A percentile compares a stretch with the other conserved stretches of the same genome.
phyloP scores from a whole-genome alignment of 1,284 basidiomycete species.

The Melampsora americana region DNA sequence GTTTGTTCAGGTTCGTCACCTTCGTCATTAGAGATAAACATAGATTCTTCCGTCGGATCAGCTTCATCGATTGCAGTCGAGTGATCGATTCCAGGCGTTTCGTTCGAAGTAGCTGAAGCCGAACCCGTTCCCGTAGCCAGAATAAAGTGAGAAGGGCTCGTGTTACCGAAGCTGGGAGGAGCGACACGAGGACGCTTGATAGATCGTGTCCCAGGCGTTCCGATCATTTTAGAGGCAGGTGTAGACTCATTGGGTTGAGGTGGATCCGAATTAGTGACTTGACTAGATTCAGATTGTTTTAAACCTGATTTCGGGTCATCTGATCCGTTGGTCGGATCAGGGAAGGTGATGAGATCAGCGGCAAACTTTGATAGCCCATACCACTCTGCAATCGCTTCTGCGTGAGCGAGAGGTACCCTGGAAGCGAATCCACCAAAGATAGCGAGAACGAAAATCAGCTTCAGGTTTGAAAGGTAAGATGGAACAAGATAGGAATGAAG shows the following conservation, averaged over 20 bases:
- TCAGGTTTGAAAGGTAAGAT: background rate
- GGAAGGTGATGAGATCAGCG: slow-evolving; percentile 11
- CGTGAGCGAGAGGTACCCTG: slow-evolving; percentile 32
- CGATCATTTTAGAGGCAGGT: background rate
- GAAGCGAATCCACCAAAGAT: background rate
- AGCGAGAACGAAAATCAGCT: background rate
- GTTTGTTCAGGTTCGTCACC: background rate
- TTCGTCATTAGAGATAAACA: background rate
- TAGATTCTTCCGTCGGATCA: background rate
- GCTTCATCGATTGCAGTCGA: background rate
- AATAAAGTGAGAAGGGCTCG: slow-evolving; percentile 29
- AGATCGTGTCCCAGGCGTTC: slow-evolving; percentile 6
- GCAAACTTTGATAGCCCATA: slow-evolving; percentile 30
- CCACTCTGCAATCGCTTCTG: slow-evolving; percentile 9
- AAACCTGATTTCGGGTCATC: background rate
- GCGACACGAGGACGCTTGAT: slow-evolving; percentile 17
- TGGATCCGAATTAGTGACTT: background rate
- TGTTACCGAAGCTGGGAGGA: slow-evolving; percentile 27
- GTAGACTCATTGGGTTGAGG: background rate
- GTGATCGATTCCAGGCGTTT: background rate
- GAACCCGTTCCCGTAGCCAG: background rate
- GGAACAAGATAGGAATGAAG: background rate
- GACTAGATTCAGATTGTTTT: background rate
- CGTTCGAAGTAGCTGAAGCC: background rate
- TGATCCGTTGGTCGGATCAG: slow-evolving; percentile 3